Conservation (phyloP, 2,329 filamentous ascomycete species). For the Exophiala dermatitidis region DNA sequence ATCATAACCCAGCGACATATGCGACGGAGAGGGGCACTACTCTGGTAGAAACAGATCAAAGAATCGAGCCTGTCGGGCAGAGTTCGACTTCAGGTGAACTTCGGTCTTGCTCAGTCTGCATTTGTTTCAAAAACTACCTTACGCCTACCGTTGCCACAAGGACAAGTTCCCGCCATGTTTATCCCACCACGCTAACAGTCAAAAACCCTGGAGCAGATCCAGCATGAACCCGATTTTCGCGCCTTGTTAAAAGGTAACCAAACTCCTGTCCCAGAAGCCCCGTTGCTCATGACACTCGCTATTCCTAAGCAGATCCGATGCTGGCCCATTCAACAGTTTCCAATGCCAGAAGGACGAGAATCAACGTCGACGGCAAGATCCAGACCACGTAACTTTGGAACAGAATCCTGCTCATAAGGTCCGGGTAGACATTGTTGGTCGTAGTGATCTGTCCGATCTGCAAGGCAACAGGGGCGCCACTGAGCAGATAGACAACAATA, state of each 20-base stretch:
- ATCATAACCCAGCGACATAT: not conserved
- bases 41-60: no score
- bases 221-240: not conserved
- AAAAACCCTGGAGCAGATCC: not conserved
- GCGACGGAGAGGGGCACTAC: no score
- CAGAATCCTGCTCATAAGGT: conserved; percentile 82
- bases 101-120: no score
- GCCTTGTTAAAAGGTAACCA: not conserved
- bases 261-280: no score
- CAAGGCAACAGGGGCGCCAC: conserved; percentile 84
- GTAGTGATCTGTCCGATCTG: conserved; percentile 98
- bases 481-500: conserved; percentile 93
- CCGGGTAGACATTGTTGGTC: conserved; percentile 93
- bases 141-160: not conserved
- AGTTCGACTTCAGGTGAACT: no score
- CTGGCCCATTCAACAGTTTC: conserved; percentile 89
- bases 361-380: conserved; percentile 88
- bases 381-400: conserved; percentile 97
- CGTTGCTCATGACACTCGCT: not conserved
- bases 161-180: not conserved
- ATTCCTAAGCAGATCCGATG: not conserved
- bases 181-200: not conserved
- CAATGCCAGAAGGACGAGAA: conserved; percentile 83
- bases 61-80: no score
- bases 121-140: no score